Evolutionary conservation across 495 filamentous ascomycete species (phyloP), one percentile per base, ranked within the genome.

Genomic region (Penicillium paxilli): DNA sequence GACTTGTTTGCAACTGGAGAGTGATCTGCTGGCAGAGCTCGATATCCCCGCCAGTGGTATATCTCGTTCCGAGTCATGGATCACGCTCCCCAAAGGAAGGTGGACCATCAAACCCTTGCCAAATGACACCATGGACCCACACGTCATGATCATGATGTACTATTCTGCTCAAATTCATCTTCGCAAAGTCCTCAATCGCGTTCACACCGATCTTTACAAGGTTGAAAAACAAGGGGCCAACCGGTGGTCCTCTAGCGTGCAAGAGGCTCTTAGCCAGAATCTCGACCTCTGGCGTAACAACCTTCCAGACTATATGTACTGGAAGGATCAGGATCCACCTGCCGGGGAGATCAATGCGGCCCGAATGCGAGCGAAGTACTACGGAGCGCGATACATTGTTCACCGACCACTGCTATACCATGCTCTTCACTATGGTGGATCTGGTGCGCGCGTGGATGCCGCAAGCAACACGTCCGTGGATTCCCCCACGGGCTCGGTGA

Each of bases 1-100:
- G 93, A 94, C 92, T 8, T 95, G 90, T 64, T 73, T 96, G 59
- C 94, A 97, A 59, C 78, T 98, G 19, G 94, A 98, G 72, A 96
- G 94, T 73, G 94, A 98, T 68, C 88, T 98, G 37, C 75, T 96
- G 25, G 94, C 94, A 9, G 94, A 98, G 69, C 72, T 97, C 24
- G 88, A 89, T 52, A 82, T 88, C 24, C 88, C 92, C 4, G 90
- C 91, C 48, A 88, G 87, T 58, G 84, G 85, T 19, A 87, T 95
- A 62, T 82, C 93, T 52, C 79, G 80, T 32, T 85, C 81, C 25
- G 89, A 92, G 67, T 78, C 81, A 26, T 78, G 82, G 14, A 89
- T 92, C 71, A 74, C 74, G 5, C 75, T 87, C 53, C 89, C 89
- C 9, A 74, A 72, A 44, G 77, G 73, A 9, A 56, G 58, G 45